phyloP scores from a whole-genome alignment of 768 basidiomycete genomes.

The Xerocomellus amylosporus region DNA sequence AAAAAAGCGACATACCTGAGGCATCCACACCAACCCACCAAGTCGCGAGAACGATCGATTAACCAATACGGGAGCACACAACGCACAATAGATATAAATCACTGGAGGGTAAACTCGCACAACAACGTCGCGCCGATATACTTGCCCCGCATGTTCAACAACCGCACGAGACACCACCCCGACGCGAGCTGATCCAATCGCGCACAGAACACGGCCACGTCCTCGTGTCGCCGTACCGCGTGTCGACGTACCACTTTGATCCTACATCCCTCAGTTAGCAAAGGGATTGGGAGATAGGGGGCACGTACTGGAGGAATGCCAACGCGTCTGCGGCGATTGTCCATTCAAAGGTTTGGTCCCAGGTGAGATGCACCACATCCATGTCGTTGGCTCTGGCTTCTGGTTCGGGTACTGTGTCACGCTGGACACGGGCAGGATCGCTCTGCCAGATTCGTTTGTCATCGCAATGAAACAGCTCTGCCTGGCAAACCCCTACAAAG shows the following conservation, averaged over 20 bases:
- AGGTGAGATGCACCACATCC: conserved; percentile 37
- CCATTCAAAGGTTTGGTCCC: conserved; percentile 47
- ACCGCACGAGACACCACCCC: conserved; percentile 48
- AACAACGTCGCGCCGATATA: conserved; percentile 30
- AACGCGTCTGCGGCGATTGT: conserved; percentile 49
- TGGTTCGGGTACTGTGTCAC: conserved; percentile 24
- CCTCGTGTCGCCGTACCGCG: conserved; percentile 43
- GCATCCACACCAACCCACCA: background rate
- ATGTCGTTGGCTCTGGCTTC: background rate
- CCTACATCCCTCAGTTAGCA: conserved; percentile 4
- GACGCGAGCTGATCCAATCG: conserved; percentile 43
- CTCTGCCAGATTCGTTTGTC: conserved; percentile 45
- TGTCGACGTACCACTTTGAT: conserved; percentile 28
- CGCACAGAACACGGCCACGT: conserved; percentile 53
- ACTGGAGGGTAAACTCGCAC: conserved; percentile 22
- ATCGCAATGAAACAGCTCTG: conserved; percentile 42
- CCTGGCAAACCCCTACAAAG: conserved; percentile 44
- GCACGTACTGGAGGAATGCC: conserved; percentile 48
- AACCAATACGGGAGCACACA: no score
- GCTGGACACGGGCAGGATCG: conserved; percentile 34
- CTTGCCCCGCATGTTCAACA: conserved; percentile 53
- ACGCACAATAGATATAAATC: background rate
- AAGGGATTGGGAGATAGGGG: background rate
- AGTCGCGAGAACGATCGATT: no score
- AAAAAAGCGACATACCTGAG: background rate